These are phyloP conservation scores for Perilla frutescens DNA, from an alignment of 257 asterid species.

Conservation along the genomic window DNA sequence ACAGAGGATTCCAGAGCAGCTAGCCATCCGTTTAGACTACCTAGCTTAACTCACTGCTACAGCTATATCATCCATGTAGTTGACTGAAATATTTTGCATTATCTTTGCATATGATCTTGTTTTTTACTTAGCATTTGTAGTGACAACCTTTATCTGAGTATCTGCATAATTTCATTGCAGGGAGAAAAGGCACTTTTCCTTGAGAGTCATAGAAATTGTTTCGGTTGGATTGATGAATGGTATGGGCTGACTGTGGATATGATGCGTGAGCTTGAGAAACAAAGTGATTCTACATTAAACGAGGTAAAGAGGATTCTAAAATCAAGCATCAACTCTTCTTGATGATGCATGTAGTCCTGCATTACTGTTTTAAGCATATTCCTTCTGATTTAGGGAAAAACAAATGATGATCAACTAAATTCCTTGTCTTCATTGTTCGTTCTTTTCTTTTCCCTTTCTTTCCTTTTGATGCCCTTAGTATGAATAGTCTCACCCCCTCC, in stretches of 20 bases:
- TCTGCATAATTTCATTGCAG: conserved; percentile 41
- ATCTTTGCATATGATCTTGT: not conserved
- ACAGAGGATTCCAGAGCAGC: not conserved
- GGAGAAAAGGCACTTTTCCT: conserved; percentile 92
- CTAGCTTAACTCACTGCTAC: not conserved
- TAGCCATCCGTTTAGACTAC: not conserved
- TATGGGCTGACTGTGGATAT: conserved; percentile 63
- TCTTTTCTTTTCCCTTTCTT: too few species aligned
- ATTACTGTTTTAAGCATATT: not conserved
- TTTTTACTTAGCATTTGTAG: not conserved
- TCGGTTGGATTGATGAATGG: conserved; percentile 96
- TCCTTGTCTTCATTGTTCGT: too few species aligned
- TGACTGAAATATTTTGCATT: not conserved
- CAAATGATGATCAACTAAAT: not conserved
- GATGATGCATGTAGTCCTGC: not conserved
- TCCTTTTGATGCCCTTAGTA: too few species aligned
- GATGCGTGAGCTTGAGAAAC: conserved; percentile 83
- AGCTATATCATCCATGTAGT: not conserved
- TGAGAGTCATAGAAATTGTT: conserved; percentile 79
- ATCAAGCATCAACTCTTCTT: not conserved
- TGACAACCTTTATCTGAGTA: not conserved
- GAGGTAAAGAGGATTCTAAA: conserved; percentile 46
- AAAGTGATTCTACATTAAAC: conserved; percentile 76
- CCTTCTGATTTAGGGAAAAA: not conserved
- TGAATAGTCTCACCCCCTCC: too few species aligned